phyloP scores from a whole-genome alignment of 2,329 filamentous ascomycete species.

The Cladosporium sphaerospermum region DNA sequence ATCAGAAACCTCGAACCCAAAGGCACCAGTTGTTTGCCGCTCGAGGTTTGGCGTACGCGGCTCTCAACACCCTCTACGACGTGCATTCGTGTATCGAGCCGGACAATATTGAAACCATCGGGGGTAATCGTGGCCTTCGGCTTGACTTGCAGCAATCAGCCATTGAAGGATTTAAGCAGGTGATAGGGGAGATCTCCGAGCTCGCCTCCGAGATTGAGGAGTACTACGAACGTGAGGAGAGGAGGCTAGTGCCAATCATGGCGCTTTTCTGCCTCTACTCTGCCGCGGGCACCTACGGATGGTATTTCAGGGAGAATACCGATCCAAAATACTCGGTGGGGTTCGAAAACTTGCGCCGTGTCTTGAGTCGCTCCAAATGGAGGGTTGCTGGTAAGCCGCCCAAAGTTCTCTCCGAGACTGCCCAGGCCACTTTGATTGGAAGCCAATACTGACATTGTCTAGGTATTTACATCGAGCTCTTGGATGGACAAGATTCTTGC shows the following conservation, averaged over 20 bases:
- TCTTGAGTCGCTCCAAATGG: too few species aligned
- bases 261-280: slow-evolving; percentile 15
- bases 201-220: slow-evolving; percentile 13
- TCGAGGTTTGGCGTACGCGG: slow-evolving; percentile 14
- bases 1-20: slow-evolving; percentile 4
- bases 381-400: too few species aligned
- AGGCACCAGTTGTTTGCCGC: slow-evolving; percentile 15
- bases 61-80: slow-evolving; percentile 16
- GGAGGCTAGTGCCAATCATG: slow-evolving; percentile 12
- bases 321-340: background rate
- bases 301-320: slow-evolving; percentile 16
- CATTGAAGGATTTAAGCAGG: slow-evolving; percentile 15
- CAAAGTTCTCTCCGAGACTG: too few species aligned
- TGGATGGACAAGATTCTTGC: too few species aligned
- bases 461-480: too few species aligned
- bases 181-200: slow-evolving; percentile 8
- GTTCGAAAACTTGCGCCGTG: too few species aligned
- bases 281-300: slow-evolving; percentile 16
- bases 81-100: slow-evolving; percentile 19
- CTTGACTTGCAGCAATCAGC: slow-evolving; percentile 14
- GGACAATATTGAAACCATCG: slow-evolving; percentile 12
- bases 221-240: background rate
- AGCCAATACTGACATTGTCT: too few species aligned
- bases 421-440: too few species aligned
- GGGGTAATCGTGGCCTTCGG: background rate